Evolutionary conservation across 768 basidiomycete genomes (phyloP), one percentile per base, ranked within the genome.

Genomic region (Rhizopogon roseolus): DNA sequence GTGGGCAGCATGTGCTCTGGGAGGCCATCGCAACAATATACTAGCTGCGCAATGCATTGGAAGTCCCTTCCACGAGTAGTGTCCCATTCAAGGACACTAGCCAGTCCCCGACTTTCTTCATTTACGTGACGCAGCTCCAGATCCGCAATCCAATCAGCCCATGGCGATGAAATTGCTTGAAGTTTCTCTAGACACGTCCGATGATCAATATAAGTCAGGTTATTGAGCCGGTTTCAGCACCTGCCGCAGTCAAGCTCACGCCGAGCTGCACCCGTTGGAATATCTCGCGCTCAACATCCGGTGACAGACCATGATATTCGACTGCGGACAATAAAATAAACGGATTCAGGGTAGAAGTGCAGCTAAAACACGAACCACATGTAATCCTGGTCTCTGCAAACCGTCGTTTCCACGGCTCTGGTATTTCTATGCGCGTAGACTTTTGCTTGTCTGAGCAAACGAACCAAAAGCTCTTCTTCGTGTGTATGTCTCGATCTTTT

Each of bases 231-330:
- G 28, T 11, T 11, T 50, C 25, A 54, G 36, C 61, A 86, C 89
- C 88, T 64, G 89, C 86, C 19, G 84, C 78, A 7, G 86, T 85
- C 44, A 93, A 73, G 14, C 81, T 73, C 72, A 90, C 82, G 51
- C 90, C 90, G 39, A 93, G 67, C 60, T 93, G 91, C 14, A 93
- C 90, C 27, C 91, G 76, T 60, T 89, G 86, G 62, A 90, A 90
- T 19, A 92, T 84, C 50, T 93, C 90, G 46, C 90, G 81, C 66
- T 93, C 89, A 4, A 75, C 71, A 5, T 74, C 73, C 11, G 79
- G 73, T 2, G 75, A 65, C 1, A 93, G 70, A 28, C 73, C 65
- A 36, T 72, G 66, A 59, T 92, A 93, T 67, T 90, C 87, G 45
- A 90, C 90, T 91, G 51, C 19, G 10, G 7, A 42, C 2, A 29